These are phyloP conservation scores for Penicillium sp. DNA, from an alignment of 2,329 filamentous ascomycete genomes.

Conservation along the genomic window DNA sequence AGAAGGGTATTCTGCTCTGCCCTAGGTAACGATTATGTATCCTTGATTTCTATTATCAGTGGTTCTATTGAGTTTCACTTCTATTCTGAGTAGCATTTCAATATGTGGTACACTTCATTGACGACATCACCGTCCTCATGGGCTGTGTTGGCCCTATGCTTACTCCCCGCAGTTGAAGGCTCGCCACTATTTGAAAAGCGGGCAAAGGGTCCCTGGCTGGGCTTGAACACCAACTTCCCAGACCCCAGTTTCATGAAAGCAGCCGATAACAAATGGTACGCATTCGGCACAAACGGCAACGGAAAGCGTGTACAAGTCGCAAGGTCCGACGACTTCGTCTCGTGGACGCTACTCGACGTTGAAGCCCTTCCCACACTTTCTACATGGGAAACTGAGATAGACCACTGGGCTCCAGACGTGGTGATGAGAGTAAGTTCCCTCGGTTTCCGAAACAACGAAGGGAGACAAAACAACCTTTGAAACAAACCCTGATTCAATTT, in stretches of 20 bases:
- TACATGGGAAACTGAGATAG: constrained; percentile 52
- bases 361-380: constrained; percentile 55
- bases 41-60: neutral
- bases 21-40: neutral
- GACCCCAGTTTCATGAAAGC: constrained; percentile 48
- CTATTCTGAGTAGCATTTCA: neutral
- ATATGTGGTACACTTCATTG: constrained; percentile 6
- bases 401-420: constrained; percentile 63
- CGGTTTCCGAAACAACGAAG: neutral
- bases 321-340: constrained; percentile 46
- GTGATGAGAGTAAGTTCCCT: constrained; percentile 40
- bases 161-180: constrained; percentile 15
- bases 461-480: neutral
- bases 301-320: constrained; percentile 55
- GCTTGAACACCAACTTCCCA: constrained; percentile 39
- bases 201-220: constrained; percentile 21
- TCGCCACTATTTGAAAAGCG: constrained; percentile 22
- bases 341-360: constrained; percentile 48
- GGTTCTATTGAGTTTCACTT: neutral
- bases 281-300: constrained; percentile 55
- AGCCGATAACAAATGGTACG: constrained; percentile 52
- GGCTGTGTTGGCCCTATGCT: constrained; percentile 10
- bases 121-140: constrained; percentile 5
- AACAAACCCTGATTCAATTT: constrained; percentile 3
- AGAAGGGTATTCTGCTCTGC: constrained; percentile 3